A percentile compares a stretch with the other conserved stretches of the same genome.
Conservation (phyloP, 163 green algal genomes). For the Smithsoniella earleae region DNA sequence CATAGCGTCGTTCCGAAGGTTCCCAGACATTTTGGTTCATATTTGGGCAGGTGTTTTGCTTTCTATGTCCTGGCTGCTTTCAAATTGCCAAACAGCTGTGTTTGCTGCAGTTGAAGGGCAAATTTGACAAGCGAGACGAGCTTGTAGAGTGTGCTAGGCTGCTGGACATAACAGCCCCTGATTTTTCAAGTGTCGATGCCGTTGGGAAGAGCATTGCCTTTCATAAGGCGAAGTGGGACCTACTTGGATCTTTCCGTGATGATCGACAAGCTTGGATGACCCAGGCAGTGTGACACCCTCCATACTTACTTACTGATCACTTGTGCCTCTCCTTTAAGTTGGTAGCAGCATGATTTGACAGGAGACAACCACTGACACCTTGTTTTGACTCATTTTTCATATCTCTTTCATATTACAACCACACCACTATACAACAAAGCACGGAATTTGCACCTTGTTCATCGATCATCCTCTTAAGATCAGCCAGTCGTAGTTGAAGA, state of each 20-base stretch:
- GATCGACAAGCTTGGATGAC: slow-evolving; percentile 11
- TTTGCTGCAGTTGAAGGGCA: neutral
- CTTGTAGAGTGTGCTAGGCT: slow-evolving; percentile 4
- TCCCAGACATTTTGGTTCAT: too few relatives aligned
- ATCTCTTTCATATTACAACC: neutral
- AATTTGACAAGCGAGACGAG: neutral
- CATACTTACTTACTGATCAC: neutral
- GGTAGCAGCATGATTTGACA: too few relatives aligned
- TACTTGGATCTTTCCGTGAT: neutral
- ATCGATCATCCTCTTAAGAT: too few relatives aligned
- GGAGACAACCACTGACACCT: too few relatives aligned
- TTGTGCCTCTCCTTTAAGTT: neutral
- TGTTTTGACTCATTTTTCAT: neutral
- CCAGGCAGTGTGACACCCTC: neutral
- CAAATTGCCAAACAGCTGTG: neutral
- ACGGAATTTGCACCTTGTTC: neutral
- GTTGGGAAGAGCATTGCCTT: neutral
- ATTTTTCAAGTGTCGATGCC: neutral
- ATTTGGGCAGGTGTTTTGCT: neutral
- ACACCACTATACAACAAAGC: neutral
- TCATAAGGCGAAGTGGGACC: slow-evolving; percentile 22
- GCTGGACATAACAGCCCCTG: neutral
- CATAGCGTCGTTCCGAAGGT: too few relatives aligned
- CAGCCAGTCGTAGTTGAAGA: too few relatives aligned
- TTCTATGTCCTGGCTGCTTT: neutral